phyloP scores from a whole-genome alignment of 2,329 filamentous ascomycete genomes.

The Truncatella angustata region DNA sequence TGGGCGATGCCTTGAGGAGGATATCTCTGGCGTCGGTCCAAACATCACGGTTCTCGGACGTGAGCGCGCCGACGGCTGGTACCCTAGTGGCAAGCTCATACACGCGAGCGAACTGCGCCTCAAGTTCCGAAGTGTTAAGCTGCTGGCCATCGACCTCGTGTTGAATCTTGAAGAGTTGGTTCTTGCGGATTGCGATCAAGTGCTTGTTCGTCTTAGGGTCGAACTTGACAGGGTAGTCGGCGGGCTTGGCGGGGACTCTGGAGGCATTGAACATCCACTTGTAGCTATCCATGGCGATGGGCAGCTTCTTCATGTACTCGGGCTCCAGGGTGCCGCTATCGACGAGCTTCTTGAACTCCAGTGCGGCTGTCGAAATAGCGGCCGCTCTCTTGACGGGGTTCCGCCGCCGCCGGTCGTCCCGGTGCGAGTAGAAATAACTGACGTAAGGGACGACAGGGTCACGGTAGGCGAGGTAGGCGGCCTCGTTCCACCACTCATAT shows the following conservation, averaged over 20 bases:
- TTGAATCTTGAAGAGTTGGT: constrained; percentile 92
- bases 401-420: constrained; percentile 83
- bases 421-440: constrained; percentile 98
- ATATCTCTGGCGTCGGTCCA: constrained; percentile 82
- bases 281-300: constrained; percentile 98
- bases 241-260: constrained; percentile 77
- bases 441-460: constrained; percentile 97
- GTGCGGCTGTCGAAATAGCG: constrained; percentile 77
- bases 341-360: constrained; percentile 95
- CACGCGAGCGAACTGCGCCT: constrained; percentile 82
- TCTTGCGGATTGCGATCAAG: constrained; percentile 88
- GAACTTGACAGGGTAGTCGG: constrained; percentile 84
- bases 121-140: constrained; percentile 85
- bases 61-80: constrained; percentile 79
- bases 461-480: constrained; percentile 87
- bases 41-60: constrained; percentile 87
- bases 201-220: constrained; percentile 73
- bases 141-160: constrained; percentile 80
- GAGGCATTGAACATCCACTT: constrained; percentile 98
- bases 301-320: constrained; percentile 97
- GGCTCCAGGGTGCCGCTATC: constrained; percentile 82
- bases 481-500: constrained; percentile 97
- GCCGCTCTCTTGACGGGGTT: constrained; percentile 92
- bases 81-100: constrained; percentile 73
- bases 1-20: constrained; percentile 72